Evolutionary conservation across 2,329 filamentous ascomycete genomes (phyloP).

Genomic region (Huntiella abstrusa): DNA sequence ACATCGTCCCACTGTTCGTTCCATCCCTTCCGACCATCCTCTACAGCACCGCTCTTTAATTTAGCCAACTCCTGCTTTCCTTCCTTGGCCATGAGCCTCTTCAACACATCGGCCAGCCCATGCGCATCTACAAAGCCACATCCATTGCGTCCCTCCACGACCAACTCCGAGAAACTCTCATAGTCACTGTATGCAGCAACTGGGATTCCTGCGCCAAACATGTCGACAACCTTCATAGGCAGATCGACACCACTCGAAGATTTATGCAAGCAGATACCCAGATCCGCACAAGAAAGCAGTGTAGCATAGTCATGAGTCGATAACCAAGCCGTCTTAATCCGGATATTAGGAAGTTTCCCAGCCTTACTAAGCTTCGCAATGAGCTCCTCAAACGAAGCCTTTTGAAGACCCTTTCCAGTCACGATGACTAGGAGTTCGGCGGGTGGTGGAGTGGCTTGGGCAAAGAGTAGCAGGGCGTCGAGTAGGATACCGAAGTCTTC

Average conservation of each 20-base stretch:
- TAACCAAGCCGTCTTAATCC: constrained; percentile 69
- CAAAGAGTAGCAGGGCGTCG: constrained; percentile 61
- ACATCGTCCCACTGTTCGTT: constrained; percentile 83
- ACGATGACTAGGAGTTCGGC: constrained; percentile 60
- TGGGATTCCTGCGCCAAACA: constrained; percentile 88
- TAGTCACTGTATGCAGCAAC: constrained; percentile 76
- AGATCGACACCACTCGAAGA: constrained; percentile 89
- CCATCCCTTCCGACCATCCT: constrained; percentile 65
- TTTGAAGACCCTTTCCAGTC: constrained; percentile 81
- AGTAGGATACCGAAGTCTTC: constrained; percentile 87
- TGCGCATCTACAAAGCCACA: constrained; percentile 58
- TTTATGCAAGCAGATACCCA: constrained; percentile 81
- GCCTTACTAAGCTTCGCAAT: constrained; percentile 42
- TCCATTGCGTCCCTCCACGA: constrained; percentile 72
- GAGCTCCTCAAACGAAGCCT: constrained; percentile 49
- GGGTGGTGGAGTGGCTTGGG: constrained; percentile 26
- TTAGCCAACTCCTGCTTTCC: constrained; percentile 34
- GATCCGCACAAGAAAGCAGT: constrained; percentile 66
- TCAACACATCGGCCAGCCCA: constrained; percentile 45
- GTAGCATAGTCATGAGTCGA: constrained; percentile 66
- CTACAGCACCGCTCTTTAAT: constrained; percentile 49
- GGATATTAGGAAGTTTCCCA: constrained; percentile 49
- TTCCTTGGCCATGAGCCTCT: constrained; percentile 38
- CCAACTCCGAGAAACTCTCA: constrained; percentile 78
- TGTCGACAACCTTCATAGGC: constrained; percentile 98